Conservation (phyloP, 345 rosid species). For the Eucalyptus sideroxylon region DNA sequence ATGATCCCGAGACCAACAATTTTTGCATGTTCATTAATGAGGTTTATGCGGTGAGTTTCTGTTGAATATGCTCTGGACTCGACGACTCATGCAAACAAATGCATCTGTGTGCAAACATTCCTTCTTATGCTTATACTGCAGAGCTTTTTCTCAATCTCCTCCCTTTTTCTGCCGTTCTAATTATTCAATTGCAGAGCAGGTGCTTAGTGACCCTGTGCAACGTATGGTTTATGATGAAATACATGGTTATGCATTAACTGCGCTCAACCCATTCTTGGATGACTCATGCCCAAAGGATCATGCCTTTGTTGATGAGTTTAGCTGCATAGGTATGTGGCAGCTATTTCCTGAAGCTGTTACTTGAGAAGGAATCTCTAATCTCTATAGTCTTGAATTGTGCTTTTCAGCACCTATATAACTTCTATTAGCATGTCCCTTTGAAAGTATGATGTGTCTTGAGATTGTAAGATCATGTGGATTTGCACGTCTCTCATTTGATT, state of each 20-base stretch:
- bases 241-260: conserved; percentile 80
- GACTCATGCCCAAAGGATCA: conserved; percentile 59
- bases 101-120: background rate
- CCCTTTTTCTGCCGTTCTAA: background rate
- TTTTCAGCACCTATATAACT: background rate
- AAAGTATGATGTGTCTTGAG: background rate
- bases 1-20: conserved; percentile 69
- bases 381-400: background rate
- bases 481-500: background rate
- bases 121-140: background rate
- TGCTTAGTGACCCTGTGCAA: conserved; percentile 93
- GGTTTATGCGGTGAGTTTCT: conserved; percentile 57
- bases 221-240: conserved; percentile 97
- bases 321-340: conserved; percentile 67
- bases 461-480: background rate
- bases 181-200: conserved; percentile 28
- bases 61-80: background rate
- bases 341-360: background rate
- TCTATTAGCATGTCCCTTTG: background rate
- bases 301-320: conserved; percentile 86
- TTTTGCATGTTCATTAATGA: conserved; percentile 97
- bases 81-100: background rate
- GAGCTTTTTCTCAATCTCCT: background rate
- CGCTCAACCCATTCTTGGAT: conserved; percentile 78
- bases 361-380: background rate